Evolutionary conservation across 2,329 filamentous ascomycete species (phyloP).

Genomic region (Talaromyces sp.): DNA sequence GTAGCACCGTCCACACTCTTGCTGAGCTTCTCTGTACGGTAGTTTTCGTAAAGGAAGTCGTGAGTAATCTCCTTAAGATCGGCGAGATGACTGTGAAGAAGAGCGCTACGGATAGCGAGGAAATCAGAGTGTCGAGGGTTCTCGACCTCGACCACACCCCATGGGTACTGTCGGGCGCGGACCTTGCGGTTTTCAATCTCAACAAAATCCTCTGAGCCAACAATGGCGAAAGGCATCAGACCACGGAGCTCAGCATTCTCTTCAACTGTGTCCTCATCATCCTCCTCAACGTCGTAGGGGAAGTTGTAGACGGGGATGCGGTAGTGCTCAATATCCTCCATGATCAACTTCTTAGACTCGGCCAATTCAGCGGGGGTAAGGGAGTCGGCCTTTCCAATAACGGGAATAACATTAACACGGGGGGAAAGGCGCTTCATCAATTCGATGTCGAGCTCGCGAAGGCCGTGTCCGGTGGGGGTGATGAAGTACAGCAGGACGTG

Average conservation of each 20-base stretch:
- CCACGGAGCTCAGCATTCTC: slow-evolving; percentile 97
- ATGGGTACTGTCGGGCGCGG: slow-evolving; percentile 95
- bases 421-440: slow-evolving; percentile 99
- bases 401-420: slow-evolving; percentile 97
- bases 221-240: slow-evolving; percentile 98
- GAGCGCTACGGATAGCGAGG: slow-evolving; percentile 91
- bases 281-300: slow-evolving; percentile 99
- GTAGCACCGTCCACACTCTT: slow-evolving; percentile 94
- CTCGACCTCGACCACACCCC: slow-evolving; percentile 98
- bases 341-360: slow-evolving; percentile 99
- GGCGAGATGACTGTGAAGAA: slow-evolving; percentile 95
- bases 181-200: slow-evolving; percentile 92
- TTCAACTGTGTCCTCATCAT: slow-evolving; percentile 98
- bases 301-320: slow-evolving; percentile 99
- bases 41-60: slow-evolving; percentile 99
- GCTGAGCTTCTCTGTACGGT: slow-evolving; percentile 99
- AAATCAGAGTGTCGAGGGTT: slow-evolving; percentile 99
- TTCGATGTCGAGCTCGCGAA: slow-evolving; percentile 98
- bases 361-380: slow-evolving; percentile 94
- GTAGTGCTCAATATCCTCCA: slow-evolving; percentile 99
- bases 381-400: slow-evolving; percentile 97
- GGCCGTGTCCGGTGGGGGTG: slow-evolving; percentile 94
- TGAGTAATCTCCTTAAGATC: slow-evolving; percentile 99
- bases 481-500: slow-evolving; percentile 99
- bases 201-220: slow-evolving; percentile 92